Evolutionary conservation across 139 green algal genomes (phyloP), one percentile per base, ranked within the genome.

Genomic region (Pleodorina starrii): DNA sequence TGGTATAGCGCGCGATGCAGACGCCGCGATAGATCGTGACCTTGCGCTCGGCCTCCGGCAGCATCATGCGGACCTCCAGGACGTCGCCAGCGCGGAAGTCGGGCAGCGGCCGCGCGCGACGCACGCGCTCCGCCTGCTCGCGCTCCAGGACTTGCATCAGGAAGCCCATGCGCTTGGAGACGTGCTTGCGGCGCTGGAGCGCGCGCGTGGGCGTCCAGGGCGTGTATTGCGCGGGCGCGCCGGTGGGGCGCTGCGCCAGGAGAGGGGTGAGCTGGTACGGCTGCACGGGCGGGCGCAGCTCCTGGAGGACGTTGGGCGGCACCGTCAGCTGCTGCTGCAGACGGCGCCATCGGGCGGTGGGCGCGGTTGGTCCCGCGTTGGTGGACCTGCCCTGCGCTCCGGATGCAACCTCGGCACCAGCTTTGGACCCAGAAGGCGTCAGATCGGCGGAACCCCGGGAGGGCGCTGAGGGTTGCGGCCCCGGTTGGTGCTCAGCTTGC

Each of bases 1-100:
- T 96, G 88, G 93, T 90, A 88, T 90, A 89, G 1, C 83, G 72
- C 19, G 85, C 91, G n/a, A 96, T 92, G 90, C 93, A 96, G 1
- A 96, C 85, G 2, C 93, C 93, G 5, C 69, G 78, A 63, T 92
- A 93, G 25, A 91, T 80, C 46, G 92, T 93, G 54, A 86, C 76
- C 51, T 91, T 87, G 25, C 90, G 82, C 54, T 91, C 88, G 4
- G 72, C 87, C 89, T 96, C 93, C 7, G 93, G 93, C 0, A 94
- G 90, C 63, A 92, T 50, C 85, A 93, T 90, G 40, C 84, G 81
- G 5, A 95, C 85, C 68, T 95, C 93, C 42, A 95, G 81, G 2
- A 95, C 74, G 54, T 95, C 93, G 9, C 93, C 93, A 1, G 89
- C 85, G 1, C n/a, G 72, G 87, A 95, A 94, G 2, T 84, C 25